These are phyloP conservation scores for Colletotrichum sp. DNA, from an alignment of 2,329 filamentous ascomycete species.

Conservation along the genomic window DNA sequence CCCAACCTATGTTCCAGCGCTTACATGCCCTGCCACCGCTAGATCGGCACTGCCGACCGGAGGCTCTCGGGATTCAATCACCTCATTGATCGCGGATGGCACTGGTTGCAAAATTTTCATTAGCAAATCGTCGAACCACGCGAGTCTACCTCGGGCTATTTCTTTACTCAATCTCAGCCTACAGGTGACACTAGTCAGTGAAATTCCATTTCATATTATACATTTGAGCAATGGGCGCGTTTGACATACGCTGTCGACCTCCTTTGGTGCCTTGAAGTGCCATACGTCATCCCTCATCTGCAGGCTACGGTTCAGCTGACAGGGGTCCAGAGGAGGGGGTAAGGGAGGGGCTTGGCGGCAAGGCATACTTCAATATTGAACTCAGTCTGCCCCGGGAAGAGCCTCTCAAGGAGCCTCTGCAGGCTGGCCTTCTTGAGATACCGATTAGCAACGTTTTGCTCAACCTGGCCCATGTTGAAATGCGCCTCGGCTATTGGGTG, in stretches of 20 bases:
- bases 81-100: neutral
- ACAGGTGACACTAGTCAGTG: neutral
- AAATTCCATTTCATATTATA: neutral
- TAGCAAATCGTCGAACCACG: neutral
- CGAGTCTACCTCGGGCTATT: neutral
- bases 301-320: slow-evolving; percentile 8
- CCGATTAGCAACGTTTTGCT: slow-evolving; percentile 27
- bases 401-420: slow-evolving; percentile 26
- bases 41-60: neutral
- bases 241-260: neutral
- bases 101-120: neutral
- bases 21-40: neutral
- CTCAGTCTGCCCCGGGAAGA: slow-evolving; percentile 28
- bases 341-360: neutral
- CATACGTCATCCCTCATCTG: slow-evolving; percentile 34
- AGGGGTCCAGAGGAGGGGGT: neutral
- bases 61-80: neutral
- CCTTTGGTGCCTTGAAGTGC: slow-evolving; percentile 28
- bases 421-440: slow-evolving; percentile 31
- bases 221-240: neutral
- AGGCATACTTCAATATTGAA: slow-evolving; percentile 31
- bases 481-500: neutral
- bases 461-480: neutral
- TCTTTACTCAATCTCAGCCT: neutral
- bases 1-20: neutral